Evolutionary conservation across 116 monocot genomes (phyloP), one percentile per base, ranked within the genome.

Genomic region (Trichopus zeylanicus): DNA sequence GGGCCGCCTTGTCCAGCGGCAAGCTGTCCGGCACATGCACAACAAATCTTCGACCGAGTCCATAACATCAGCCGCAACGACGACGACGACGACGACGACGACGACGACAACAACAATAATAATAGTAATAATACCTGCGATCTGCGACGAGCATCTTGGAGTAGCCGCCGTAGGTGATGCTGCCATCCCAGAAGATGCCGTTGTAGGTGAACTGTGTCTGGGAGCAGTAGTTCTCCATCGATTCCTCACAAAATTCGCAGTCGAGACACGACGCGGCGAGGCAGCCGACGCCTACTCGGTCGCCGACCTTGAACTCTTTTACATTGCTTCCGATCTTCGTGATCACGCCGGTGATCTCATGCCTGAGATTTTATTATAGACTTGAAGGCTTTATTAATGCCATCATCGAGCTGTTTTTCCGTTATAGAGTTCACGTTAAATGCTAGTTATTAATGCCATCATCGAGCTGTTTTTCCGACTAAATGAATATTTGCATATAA

Each of bases 161-260:
- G 66, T 84, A 92, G 22, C 88, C 92, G n/a, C 92, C 92, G 35
- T 88, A 92, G 31, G 92, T 92, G 74, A 82, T 67, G 75, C 88
- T 92, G 2, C 92, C 92, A 29, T 87, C 92, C 84, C 81, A 92
- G 54, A 78, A 92, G 62, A 92, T 31, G 59, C 81, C 84, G n/a
- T 75, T 76, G 66, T 84, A 87, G 16, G 92, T 92, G 67, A 84
- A 78, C 62, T 87, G 79, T 21, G 81, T 26, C 34, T 84, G 48
- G 29, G 76, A 81, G 56, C 88, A 92, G 81, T 92, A 88, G 61
- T 92, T 87, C 81, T 92, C 87, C 66, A 84, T 65, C 6, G 76
- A 76, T 9, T 57, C 63, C 18, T 70, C 38, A 70, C 92, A 92
- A 60, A 65, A 69, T 0, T 92, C 92, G 35, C 92, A 92, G 19